These are phyloP conservation scores for Aaosphaeria arxii DNA, from an alignment of 2,329 filamentous ascomycete genomes.

Conservation along the genomic window DNA sequence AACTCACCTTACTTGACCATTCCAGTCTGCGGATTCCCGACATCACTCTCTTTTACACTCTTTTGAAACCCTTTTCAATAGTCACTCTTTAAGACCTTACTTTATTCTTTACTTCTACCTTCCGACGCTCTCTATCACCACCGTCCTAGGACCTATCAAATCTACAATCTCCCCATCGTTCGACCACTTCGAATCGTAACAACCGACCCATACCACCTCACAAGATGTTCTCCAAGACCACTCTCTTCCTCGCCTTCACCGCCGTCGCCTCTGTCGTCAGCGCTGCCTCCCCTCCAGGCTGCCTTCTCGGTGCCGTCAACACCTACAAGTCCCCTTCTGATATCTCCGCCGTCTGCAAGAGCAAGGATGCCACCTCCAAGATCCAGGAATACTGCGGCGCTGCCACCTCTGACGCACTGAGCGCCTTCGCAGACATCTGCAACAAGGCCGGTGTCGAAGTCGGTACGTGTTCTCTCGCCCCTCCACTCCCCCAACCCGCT, in stretches of 20 bases:
- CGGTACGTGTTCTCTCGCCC: conserved; percentile 16
- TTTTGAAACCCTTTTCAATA: too few species aligned
- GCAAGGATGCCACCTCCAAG: conserved; percentile 20
- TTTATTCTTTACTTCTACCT: too few species aligned
- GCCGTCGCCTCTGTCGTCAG: conserved; percentile 20
- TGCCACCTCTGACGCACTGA: conserved; percentile 18
- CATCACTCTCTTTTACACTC: too few species aligned
- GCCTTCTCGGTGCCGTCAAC: conserved; percentile 30
- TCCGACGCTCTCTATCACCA: too few species aligned
- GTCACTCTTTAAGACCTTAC: too few species aligned
- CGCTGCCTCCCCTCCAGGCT: conserved; percentile 21
- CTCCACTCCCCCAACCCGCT: background rate
- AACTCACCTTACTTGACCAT: too few species aligned
- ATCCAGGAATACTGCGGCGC: conserved; percentile 23
- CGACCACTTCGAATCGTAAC: background rate
- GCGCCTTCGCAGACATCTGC: conserved; percentile 26
- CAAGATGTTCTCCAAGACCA: conserved; percentile 27
- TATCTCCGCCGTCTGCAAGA: conserved; percentile 23
- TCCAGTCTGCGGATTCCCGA: too few species aligned
- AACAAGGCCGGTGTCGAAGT: conserved; percentile 23
- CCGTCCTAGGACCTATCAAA: too few species aligned
- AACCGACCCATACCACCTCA: too few species aligned
- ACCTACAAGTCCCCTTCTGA: conserved; percentile 22
- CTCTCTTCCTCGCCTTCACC: conserved; percentile 22
- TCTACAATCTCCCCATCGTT: background rate